Evolutionary conservation across 1,139 yeast genomes (phyloP).

Genomic region (Yamadazyma triangularis): DNA sequence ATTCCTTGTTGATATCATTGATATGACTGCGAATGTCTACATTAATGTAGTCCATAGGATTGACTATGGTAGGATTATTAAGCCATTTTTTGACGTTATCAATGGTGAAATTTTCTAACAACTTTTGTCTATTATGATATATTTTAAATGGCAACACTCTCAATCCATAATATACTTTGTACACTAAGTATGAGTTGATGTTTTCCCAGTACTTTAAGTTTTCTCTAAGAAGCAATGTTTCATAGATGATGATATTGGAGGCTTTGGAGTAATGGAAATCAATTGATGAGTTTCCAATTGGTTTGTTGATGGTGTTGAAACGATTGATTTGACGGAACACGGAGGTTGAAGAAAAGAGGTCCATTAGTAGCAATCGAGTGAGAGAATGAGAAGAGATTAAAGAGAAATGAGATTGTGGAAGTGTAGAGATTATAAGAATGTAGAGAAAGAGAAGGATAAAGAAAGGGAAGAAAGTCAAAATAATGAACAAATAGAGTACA

Average conservation of each 20-base stretch:
- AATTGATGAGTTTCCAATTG: not conserved
- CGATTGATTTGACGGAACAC: conserved; percentile 10
- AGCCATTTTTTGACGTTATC: too few species aligned
- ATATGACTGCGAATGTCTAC: conserved; percentile 20
- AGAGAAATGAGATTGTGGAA: too few species aligned
- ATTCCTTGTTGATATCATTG: conserved; percentile 15
- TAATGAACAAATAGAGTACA: too few species aligned
- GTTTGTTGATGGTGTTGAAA: conserved; percentile 7
- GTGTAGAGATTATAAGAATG: too few species aligned
- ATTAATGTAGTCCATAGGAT: conserved; percentile 15
- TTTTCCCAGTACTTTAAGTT: conserved; percentile 36
- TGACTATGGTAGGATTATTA: too few species aligned
- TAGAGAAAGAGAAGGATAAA: not conserved
- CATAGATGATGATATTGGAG: conserved; percentile 32
- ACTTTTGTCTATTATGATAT: conserved; percentile 11
- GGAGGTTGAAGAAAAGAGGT: conserved; percentile 6
- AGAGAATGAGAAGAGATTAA: conserved; percentile 1
- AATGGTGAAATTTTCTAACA: conserved; percentile 1
- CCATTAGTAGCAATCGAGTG: conserved; percentile 4
- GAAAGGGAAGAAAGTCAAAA: not conserved
- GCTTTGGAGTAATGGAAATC: conserved; percentile 14
- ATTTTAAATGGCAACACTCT: conserved; percentile 30
- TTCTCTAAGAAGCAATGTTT: conserved; percentile 30
- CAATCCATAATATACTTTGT: conserved; percentile 28
- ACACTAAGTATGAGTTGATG: conserved; percentile 20